Conservation (phyloP, 306 rosid genomes). For the Malus orientalis region DNA sequence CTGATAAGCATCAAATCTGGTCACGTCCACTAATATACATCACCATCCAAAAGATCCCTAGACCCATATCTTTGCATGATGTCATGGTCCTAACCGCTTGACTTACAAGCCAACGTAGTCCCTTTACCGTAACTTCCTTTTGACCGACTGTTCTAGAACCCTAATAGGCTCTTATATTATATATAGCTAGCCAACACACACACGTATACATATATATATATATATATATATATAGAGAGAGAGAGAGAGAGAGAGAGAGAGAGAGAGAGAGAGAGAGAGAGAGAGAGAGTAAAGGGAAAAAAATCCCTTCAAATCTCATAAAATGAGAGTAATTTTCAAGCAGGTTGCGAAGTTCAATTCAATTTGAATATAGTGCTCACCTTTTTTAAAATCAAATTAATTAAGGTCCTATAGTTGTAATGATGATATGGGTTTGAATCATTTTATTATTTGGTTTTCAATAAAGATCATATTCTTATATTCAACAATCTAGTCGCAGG, state of each 20-base stretch:
- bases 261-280: too few relatives aligned
- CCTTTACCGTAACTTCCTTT: slow-evolving; percentile 33
- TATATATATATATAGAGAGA: too few relatives aligned
- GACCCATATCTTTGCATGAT: slow-evolving; percentile 39
- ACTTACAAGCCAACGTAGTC: slow-evolving; percentile 33
- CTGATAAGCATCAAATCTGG: background rate
- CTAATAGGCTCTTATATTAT: background rate
- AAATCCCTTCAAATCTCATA: background rate
- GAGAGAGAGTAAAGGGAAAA: background rate
- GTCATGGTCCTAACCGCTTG: slow-evolving; percentile 72
- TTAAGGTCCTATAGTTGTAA: background rate
- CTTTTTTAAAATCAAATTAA: background rate
- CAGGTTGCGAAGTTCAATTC: background rate
- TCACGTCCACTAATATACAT: slow-evolving; percentile 32
- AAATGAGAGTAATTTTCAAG: background rate
- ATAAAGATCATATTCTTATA: background rate
- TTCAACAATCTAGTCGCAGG: background rate
- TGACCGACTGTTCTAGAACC: slow-evolving; percentile 25
- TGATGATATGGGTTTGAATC: background rate
- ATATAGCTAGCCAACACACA: background rate
- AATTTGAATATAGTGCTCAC: background rate
- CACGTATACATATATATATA: background rate
- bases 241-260: too few relatives aligned
- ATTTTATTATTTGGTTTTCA: background rate
- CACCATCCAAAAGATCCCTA: slow-evolving; percentile 18